Evolutionary conservation across 148 eudicot genomes (phyloP).

Genomic region (Simmondsia chinensis): DNA sequence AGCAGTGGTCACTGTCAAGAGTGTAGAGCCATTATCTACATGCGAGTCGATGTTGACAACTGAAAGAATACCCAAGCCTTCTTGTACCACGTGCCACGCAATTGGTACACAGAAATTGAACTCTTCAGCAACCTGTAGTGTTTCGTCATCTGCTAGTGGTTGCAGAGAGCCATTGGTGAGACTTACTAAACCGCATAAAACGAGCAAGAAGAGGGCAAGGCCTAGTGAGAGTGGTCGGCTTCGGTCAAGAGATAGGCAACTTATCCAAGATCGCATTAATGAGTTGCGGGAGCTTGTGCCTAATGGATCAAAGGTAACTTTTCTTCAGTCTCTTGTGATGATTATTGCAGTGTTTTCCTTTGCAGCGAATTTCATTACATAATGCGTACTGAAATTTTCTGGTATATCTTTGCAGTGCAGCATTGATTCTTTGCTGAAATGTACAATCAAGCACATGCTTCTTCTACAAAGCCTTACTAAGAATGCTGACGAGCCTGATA

Average conservation of each 20-base stretch:
- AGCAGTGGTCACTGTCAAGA: constrained; percentile 53
- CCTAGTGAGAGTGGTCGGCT: constrained; percentile 83
- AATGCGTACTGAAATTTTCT: no score
- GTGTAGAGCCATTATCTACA: constrained; percentile 23
- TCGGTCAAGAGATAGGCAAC: constrained; percentile 91
- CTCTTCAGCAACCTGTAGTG: constrained; percentile 39
- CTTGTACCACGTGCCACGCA: constrained; percentile 31
- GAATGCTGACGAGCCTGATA: constrained; percentile 68
- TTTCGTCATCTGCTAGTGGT: constrained; percentile 35
- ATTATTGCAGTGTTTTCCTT: no score
- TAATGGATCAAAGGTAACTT: constrained; percentile 76
- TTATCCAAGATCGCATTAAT: constrained; percentile 90
- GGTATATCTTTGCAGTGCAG: constrained; percentile 57
- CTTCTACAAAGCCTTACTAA: constrained; percentile 70
- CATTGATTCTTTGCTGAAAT: constrained; percentile 87
- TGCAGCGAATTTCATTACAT: background rate
- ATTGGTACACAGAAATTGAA: constrained; percentile 35
- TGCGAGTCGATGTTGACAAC: constrained; percentile 48
- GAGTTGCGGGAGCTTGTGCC: constrained; percentile 85
- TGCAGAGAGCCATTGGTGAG: no score
- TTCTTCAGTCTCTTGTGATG: background rate
- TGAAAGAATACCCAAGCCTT: constrained; percentile 43
- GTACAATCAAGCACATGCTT: constrained; percentile 88
- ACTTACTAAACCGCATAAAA: constrained; percentile 35
- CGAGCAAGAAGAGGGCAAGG: constrained; percentile 61